Conservation (phyloP, 768 basidiomycete genomes). For the Saitozyma podzolica region DNA sequence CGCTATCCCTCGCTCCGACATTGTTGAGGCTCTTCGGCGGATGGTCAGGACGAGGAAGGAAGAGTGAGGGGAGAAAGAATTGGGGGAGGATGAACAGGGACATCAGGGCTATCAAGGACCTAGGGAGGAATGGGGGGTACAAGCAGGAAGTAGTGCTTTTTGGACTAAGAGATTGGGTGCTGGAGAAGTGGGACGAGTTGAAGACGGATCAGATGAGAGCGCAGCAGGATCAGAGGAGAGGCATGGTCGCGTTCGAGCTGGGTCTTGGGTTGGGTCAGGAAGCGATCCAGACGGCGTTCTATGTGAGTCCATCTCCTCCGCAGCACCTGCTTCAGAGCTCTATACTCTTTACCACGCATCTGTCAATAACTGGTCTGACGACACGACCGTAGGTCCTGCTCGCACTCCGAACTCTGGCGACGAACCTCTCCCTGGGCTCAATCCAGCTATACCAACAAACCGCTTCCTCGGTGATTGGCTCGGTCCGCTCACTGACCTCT, state of each 20-base stretch:
- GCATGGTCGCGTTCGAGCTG: constrained; percentile 3
- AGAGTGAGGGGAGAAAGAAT: neutral
- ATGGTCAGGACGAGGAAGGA: neutral
- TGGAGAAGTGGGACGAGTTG: constrained; percentile 72
- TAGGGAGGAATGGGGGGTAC: constrained; percentile 72
- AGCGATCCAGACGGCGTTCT: constrained; percentile 24
- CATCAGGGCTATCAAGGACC: constrained; percentile 66
- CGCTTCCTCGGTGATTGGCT: constrained; percentile 69
- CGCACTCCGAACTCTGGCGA: constrained; percentile 69
- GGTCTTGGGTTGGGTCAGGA: constrained; percentile 19
- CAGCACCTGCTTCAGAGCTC: neutral
- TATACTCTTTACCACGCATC: neutral
- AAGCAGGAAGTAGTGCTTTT: constrained; percentile 81
- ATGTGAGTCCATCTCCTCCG: constrained; percentile 19
- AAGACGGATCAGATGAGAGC: constrained; percentile 56
- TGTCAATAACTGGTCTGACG: neutral
- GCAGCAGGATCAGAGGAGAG: constrained; percentile 3
- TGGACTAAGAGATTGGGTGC: constrained; percentile 80
- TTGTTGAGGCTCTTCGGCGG: constrained; percentile 8
- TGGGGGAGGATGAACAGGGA: constrained; percentile 39
- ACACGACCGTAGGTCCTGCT: constrained; percentile 64
- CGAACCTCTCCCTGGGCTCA: constrained; percentile 75
- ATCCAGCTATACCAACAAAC: constrained; percentile 77
- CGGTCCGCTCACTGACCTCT: constrained; percentile 64
- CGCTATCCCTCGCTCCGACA: constrained; percentile 21